These are phyloP conservation scores for Pseudocercospora fuligena DNA, from an alignment of 2,329 filamentous ascomycete species.

Conservation along the genomic window DNA sequence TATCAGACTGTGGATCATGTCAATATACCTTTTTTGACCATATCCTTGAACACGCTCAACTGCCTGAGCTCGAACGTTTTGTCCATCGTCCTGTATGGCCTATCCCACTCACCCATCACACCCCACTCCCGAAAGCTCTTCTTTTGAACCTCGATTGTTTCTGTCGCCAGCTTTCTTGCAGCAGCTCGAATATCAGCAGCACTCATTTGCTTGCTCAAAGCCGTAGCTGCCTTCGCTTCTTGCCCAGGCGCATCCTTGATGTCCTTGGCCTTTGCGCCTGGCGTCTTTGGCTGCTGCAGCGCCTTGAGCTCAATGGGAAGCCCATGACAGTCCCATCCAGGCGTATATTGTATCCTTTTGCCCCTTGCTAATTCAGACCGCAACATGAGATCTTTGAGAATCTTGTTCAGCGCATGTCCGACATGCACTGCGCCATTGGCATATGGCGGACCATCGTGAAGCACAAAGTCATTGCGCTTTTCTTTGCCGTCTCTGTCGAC, in stretches of 20 bases:
- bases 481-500: conserved; percentile 43
- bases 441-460: conserved; percentile 97
- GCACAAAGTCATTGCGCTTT: conserved; percentile 67
- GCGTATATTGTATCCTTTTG: conserved; percentile 77
- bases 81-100: conserved; percentile 80
- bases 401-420: conserved; percentile 95
- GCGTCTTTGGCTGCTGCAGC: conserved; percentile 61
- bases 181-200: conserved; percentile 65
- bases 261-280: conserved; percentile 34
- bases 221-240: conserved; percentile 40
- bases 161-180: conserved; percentile 68
- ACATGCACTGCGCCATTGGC: conserved; percentile 91
- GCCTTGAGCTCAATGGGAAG: conserved; percentile 97
- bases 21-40: conserved; percentile 64
- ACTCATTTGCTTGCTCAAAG: conserved; percentile 42
- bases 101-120: conserved; percentile 81
- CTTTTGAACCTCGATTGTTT: conserved; percentile 75
- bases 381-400: conserved; percentile 91
- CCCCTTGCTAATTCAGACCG: conserved; percentile 80
- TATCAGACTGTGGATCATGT: background rate
- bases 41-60: conserved; percentile 73
- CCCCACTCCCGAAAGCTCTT: conserved; percentile 73
- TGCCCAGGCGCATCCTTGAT: conserved; percentile 34
- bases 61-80: conserved; percentile 74
- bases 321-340: conserved; percentile 98